Conservation (phyloP, 139 green algal species). For the Micromonas pusilla region DNA sequence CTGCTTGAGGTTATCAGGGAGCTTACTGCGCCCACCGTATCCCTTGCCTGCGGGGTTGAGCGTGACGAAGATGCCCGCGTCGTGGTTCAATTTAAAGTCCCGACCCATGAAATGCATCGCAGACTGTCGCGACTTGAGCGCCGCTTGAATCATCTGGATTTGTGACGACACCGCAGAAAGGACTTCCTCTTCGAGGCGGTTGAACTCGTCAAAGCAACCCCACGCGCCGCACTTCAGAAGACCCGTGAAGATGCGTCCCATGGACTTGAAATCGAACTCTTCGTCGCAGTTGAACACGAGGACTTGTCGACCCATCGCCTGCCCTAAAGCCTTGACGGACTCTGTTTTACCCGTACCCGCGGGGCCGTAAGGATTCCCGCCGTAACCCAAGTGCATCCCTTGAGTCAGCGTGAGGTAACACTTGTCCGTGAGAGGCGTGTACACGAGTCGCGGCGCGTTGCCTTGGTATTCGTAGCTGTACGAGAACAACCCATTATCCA, state of each 20-base stretch:
- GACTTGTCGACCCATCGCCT: constrained; percentile 51
- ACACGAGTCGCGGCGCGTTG: constrained; percentile 72
- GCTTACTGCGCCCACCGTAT: constrained; percentile 72
- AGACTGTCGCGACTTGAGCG: constrained; percentile 49
- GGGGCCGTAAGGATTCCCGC: constrained; percentile 74
- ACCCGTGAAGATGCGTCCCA: constrained; percentile 74
- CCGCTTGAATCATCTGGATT: constrained; percentile 69
- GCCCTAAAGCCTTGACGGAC: constrained; percentile 72
- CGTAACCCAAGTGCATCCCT: constrained; percentile 66
- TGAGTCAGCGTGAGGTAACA: constrained; percentile 73
- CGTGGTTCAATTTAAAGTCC: constrained; percentile 52
- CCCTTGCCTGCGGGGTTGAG: constrained; percentile 75
- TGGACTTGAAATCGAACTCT: constrained; percentile 69
- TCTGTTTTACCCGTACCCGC: constrained; percentile 79
- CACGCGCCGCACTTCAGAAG: constrained; percentile 70
- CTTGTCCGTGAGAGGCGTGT: constrained; percentile 81
- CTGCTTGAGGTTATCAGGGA: constrained; percentile 79
- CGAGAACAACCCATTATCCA: constrained; percentile 59
- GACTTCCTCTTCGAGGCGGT: constrained; percentile 72
- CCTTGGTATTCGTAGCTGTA: constrained; percentile 81
- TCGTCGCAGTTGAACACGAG: constrained; percentile 85
- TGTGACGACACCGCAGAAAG: constrained; percentile 69
- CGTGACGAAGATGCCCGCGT: constrained; percentile 78
- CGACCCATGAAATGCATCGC: constrained; percentile 60
- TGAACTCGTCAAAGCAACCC: constrained; percentile 88